These are phyloP conservation scores for Cystobasidiaceae sp. DNA, from an alignment of 1,284 basidiomycete genomes.

Conservation along the genomic window DNA sequence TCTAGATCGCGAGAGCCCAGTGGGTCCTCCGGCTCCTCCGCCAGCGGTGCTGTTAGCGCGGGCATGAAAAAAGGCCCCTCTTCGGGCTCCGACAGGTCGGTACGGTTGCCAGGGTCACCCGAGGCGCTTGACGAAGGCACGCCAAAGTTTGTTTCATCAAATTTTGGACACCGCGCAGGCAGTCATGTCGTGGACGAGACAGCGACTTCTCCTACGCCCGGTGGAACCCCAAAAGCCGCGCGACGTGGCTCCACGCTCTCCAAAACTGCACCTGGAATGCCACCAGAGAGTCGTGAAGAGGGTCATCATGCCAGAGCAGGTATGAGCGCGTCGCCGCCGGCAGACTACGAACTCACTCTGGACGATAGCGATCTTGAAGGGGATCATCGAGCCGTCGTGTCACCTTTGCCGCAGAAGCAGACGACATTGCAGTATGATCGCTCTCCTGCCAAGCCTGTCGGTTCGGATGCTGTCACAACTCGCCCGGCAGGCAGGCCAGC, in stretches of 20 bases:
- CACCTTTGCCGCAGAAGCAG: too few species aligned
- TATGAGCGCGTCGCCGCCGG: too few species aligned
- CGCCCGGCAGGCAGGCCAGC: background rate
- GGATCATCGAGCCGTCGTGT: constrained; percentile 19
- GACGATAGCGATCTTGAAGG: constrained; percentile 16
- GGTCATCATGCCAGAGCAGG: constrained; percentile 18
- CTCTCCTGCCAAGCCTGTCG: too few species aligned
- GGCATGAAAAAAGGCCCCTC: constrained; percentile 1
- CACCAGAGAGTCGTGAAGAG: background rate
- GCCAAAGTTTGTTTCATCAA: too few species aligned
- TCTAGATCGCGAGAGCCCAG: background rate
- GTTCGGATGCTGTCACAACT: background rate
- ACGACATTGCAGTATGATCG: too few species aligned
- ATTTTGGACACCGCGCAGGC: too few species aligned
- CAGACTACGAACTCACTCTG: constrained; percentile 30
- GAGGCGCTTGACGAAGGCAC: background rate
- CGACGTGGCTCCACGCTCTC: too few species aligned
- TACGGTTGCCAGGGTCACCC: too few species aligned
- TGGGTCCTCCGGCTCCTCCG: background rate
- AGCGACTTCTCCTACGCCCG: too few species aligned
- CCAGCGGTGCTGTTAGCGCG: background rate
- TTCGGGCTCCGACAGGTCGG: constrained; percentile 5
- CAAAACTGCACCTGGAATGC: too few species aligned
- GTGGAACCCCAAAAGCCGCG: too few species aligned
- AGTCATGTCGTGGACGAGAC: too few species aligned